Base-by-base conservation (phyloP, 2,329 filamentous ascomycete species). In the Sporothrix inflata region DNA sequence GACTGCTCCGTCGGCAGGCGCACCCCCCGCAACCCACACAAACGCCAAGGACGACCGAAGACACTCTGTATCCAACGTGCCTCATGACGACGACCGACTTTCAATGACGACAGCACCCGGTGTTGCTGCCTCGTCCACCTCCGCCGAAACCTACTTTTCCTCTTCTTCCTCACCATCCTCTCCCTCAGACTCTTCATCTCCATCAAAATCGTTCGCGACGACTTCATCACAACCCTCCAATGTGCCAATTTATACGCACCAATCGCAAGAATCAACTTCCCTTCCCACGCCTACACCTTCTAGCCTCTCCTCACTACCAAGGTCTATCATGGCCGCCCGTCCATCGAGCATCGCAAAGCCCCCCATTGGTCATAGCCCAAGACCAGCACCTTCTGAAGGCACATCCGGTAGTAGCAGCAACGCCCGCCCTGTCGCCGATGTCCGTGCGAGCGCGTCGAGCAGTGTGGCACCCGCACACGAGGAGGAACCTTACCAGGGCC, bases 401-500 rank as follows among this genome's bases (percentile, higher is more conserved):
- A 47, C 55, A 14, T 65, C 55, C 3, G 24, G 67, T 16, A 53
- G 16, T 38, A 21, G 34, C 34, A n/a, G 66, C 61, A 72, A 49
- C 49, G 40, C 47, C 11, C 51, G 73, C 72, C 47, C 73, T 75
- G 72, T 74, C 75, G 14, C 76, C 76, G 42, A 75, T 76, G 49
- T 80, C 71, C 73, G 76, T 12, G 82, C 82, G 3, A 81, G 80
- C 57, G 78, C 80, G 1, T 79, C 81, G 30, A 70, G 73, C 65
- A 71, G 61, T 45, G 47, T 38, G 74, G 84, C 3, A 1, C 61
- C 57, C 4, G 47, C 68, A 8, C 69, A 51, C 8, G 66, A 70
- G n/a, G 86, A 93, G 72, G 90, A 88, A 72, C 91, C 91, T 14
- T 92, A 94, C 75, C 87, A 87, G 70, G 91, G 90, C 7, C 88